Conservation (phyloP, 106 monocot species). For the Agapanthus africanus region DNA sequence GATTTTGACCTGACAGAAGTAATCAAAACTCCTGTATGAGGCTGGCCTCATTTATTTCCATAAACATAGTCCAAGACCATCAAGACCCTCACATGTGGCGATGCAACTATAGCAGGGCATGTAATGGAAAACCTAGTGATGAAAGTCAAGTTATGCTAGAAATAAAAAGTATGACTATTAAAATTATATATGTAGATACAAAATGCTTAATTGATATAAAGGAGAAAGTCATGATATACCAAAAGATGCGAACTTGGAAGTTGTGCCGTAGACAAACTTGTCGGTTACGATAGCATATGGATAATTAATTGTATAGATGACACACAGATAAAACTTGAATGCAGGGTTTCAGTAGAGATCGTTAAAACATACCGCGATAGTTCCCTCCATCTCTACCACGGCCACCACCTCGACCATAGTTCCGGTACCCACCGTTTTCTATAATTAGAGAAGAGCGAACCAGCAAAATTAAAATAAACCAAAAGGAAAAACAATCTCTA, state of each 20-base stretch:
- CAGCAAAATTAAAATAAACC: neutral
- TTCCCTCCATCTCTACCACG: conserved; percentile 48
- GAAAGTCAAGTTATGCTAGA: no score
- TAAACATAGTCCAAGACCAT: no score
- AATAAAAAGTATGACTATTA: neutral
- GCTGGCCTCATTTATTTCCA: no score
- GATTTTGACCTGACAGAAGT: no score
- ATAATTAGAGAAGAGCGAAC: neutral
- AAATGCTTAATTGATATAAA: neutral
- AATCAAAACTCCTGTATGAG: no score
- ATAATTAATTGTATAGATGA: neutral
- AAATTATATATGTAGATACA: neutral
- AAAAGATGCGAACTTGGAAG: neutral
- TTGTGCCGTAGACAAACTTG: no score
- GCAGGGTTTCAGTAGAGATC: neutral
- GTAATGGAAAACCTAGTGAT: no score
- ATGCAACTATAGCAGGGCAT: no score
- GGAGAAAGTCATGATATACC: neutral
- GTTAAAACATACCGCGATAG: conserved; percentile 49
- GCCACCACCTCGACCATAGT: conserved; percentile 55
- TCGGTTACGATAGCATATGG: no score
- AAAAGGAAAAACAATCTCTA: neutral
- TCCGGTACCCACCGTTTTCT: conserved; percentile 77
- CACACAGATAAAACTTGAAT: neutral
- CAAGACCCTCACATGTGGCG: no score